A percentile compares a stretch with the other conserved stretches of the same genome.
Evolutionary conservation across 139 green algal species (phyloP).

Genomic region (Nannochloris sp.): DNA sequence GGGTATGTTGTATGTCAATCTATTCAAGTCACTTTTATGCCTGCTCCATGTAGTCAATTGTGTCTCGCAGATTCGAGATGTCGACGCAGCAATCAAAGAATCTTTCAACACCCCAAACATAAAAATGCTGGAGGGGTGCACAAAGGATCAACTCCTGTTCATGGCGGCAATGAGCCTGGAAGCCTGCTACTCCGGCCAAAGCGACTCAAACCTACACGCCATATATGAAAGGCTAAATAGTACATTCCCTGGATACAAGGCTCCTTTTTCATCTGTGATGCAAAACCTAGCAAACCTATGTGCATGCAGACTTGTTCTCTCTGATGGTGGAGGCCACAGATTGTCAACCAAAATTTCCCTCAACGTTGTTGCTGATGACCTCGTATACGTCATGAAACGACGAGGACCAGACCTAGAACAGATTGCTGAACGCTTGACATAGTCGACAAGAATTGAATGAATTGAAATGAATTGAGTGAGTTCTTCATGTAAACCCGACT

Average conservation of each 20-base stretch:
- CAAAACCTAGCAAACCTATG: constrained; percentile 22
- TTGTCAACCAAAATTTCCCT: constrained; percentile 2
- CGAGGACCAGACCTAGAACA: too few species aligned
- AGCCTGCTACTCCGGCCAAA: constrained; percentile 33
- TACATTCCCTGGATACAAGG: constrained; percentile 12
- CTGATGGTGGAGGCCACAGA: constrained; percentile 11
- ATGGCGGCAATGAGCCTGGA: constrained; percentile 62
- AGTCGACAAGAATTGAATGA: too few species aligned
- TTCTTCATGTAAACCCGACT: too few species aligned
- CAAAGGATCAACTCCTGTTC: constrained; percentile 48
- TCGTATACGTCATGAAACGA: background rate
- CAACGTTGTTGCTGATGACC: background rate
- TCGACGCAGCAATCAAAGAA: constrained; percentile 42
- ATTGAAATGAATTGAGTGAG: too few species aligned
- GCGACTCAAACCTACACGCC: constrained; percentile 23
- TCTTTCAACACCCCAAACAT: constrained; percentile 53
- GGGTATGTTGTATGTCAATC: constrained; percentile 4
- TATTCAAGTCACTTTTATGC: background rate
- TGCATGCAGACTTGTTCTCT: constrained; percentile 34
- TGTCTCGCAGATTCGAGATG: constrained; percentile 28
- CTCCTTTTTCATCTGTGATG: constrained; percentile 14
- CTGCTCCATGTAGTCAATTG: background rate
- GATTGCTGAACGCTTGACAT: too few species aligned
- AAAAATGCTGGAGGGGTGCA: constrained; percentile 40
- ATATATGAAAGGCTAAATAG: constrained; percentile 5